A percentile compares a stretch with the other conserved stretches of the same genome.
Evolutionary conservation across 108 stramenopile species (phyloP).

Genomic region (Cyclotella choctawhatcheeana): DNA sequence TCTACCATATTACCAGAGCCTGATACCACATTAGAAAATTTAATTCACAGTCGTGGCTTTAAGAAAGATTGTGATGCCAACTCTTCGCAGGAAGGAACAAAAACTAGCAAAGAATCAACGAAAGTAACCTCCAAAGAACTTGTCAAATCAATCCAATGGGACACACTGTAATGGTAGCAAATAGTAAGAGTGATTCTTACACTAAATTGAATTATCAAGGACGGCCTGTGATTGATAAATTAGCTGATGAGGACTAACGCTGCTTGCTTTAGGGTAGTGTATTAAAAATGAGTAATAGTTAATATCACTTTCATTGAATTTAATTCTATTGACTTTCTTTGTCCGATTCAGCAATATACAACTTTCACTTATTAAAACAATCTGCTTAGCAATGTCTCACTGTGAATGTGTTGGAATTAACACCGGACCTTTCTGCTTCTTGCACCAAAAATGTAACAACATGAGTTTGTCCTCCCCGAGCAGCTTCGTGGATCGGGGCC

Average conservation of each 20-base stretch:
- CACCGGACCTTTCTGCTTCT: background rate
- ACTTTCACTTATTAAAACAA: background rate
- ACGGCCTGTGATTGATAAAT: slow-evolving; percentile 76
- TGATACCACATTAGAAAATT: slow-evolving; percentile 34
- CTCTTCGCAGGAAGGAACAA: background rate
- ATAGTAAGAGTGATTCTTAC: slow-evolving; percentile 63
- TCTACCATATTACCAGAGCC: slow-evolving; percentile 24
- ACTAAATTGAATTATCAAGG: slow-evolving; percentile 77
- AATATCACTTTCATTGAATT: background rate
- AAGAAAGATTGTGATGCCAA: background rate
- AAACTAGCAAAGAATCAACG: background rate
- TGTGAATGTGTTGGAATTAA: slow-evolving; percentile 7
- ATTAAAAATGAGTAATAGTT: background rate
- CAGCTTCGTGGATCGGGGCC: slow-evolving; percentile 37
- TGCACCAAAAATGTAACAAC: slow-evolving; percentile 1
- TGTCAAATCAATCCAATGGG: slow-evolving; percentile 73
- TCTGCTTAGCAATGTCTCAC: background rate
- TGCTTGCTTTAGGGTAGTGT: slow-evolving; percentile 1
- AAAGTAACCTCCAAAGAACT: slow-evolving; percentile 51
- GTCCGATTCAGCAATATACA: too few relatives aligned
- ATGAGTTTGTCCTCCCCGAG: slow-evolving; percentile 24
- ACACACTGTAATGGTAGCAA: slow-evolving; percentile 89
- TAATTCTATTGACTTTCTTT: too few relatives aligned
- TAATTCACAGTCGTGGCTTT: slow-evolving; percentile 28
- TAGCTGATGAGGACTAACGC: slow-evolving; percentile 68